phyloP scores from a whole-genome alignment of 306 rosid species.

The Canavalia gladiata region DNA sequence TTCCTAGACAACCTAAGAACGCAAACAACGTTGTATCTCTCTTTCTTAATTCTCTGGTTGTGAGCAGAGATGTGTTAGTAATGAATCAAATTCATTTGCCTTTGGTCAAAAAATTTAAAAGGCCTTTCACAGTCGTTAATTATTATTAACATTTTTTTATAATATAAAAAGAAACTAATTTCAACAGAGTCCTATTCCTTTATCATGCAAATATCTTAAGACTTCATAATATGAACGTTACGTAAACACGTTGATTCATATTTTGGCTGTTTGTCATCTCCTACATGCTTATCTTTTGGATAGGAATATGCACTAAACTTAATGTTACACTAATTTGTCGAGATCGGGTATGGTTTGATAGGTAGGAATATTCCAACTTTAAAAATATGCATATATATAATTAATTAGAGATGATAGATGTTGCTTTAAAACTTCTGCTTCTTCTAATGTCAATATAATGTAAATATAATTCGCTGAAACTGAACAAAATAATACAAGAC shows the following conservation, averaged over 20 bases:
- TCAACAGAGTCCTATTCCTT: slow-evolving; percentile 10
- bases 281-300: slow-evolving; percentile 13
- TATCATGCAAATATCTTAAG: slow-evolving; percentile 4
- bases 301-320: background rate
- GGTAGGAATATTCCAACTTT: background rate
- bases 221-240: background rate
- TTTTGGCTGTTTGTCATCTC: background rate
- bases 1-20: too few species aligned
- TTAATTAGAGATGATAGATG: background rate
- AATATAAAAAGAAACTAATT: too few species aligned
- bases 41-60: background rate
- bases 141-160: background rate
- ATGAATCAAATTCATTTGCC: background rate
- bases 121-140: background rate
- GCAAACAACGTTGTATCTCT: background rate
- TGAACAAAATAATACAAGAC: background rate
- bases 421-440: slow-evolving; percentile 26
- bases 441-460: background rate
- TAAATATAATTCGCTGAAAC: background rate
- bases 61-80: background rate
- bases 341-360: background rate
- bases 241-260: slow-evolving; percentile 5
- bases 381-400: background rate
- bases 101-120: background rate
- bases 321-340: background rate